Percentiles rank a stretch among this genome's conserved stretches.
Conservation (phyloP, 805 yeast species). For the Zygotorulaspora florentina region DNA sequence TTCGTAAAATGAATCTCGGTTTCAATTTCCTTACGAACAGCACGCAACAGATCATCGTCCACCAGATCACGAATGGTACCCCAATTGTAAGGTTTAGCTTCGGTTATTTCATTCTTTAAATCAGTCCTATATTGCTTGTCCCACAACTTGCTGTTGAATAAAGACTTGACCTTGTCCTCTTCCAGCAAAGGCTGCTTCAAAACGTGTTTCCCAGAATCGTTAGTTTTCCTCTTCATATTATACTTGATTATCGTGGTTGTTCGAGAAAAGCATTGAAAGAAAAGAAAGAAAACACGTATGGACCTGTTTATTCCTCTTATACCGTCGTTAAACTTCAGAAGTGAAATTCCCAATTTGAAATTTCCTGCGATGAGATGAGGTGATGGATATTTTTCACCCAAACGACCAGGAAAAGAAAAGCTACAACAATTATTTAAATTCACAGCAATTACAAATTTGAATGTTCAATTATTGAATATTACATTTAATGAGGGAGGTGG, state of each 20-base stretch:
- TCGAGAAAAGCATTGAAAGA: too few relatives aligned
- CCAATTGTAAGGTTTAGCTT: constrained; percentile 81
- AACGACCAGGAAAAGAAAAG: constrained; percentile 3
- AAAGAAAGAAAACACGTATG: too few relatives aligned
- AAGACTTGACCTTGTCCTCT: constrained; percentile 35
- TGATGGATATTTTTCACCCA: constrained; percentile 3
- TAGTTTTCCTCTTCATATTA: constrained; percentile 18
- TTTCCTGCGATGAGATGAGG: constrained; percentile 10
- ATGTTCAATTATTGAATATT: background rate
- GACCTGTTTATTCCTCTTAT: background rate
- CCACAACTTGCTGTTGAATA: constrained; percentile 50
- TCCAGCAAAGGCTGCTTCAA: constrained; percentile 23
- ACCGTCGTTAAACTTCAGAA: background rate
- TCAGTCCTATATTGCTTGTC: constrained; percentile 36
- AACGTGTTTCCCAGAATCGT: constrained; percentile 8
- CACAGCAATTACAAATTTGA: background rate
- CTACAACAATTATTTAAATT: background rate
- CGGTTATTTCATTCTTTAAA: constrained; percentile 43
- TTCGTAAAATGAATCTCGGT: constrained; percentile 82
- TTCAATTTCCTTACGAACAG: constrained; percentile 81
- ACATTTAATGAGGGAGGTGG: background rate
- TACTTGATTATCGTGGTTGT: too few relatives aligned
- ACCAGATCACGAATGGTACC: constrained; percentile 74
- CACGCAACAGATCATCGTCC: constrained; percentile 69
- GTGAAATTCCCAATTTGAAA: background rate